Conservation (phyloP, 495 filamentous ascomycete species). For the Aspergillus bridgeri region DNA sequence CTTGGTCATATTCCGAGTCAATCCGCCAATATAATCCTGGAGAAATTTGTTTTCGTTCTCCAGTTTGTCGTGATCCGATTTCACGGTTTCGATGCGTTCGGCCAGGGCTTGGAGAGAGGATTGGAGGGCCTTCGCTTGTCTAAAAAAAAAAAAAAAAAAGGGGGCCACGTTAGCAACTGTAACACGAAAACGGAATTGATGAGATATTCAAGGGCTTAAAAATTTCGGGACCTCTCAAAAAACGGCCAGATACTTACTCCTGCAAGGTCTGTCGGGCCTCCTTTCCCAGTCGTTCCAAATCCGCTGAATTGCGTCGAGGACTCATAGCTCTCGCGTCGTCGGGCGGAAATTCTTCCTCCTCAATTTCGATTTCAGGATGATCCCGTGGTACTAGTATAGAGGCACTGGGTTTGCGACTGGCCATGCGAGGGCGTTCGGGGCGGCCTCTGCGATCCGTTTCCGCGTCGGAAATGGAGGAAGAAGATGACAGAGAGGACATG, state of each 20-base stretch:
- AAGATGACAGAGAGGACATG: constrained; percentile 43
- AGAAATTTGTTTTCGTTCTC: constrained; percentile 93
- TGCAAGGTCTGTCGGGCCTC: constrained; percentile 68
- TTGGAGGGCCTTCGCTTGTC: constrained; percentile 84
- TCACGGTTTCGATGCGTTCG: constrained; percentile 90
- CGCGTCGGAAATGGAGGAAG: constrained; percentile 47
- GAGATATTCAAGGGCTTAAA: too few relatives aligned
- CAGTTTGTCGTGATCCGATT: constrained; percentile 89
- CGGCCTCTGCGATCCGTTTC: constrained; percentile 44
- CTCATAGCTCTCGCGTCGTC: constrained; percentile 94
- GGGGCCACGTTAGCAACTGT: too few relatives aligned
- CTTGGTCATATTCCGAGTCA: constrained; percentile 53
- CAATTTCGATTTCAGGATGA: constrained; percentile 61
- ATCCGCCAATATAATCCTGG: constrained; percentile 71
- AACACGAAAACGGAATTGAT: too few relatives aligned
- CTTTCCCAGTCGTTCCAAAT: constrained; percentile 78
- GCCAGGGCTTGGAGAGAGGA: constrained; percentile 83
- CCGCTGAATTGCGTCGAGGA: constrained; percentile 82
- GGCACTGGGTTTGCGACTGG: constrained; percentile 69
- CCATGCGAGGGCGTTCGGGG: constrained; percentile 50
- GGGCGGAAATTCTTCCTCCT: constrained; percentile 67
- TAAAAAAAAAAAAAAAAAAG: constrained; percentile 34
- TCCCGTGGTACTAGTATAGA: constrained; percentile 79
- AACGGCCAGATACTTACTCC: constrained; percentile 45
- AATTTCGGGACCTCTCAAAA: too few relatives aligned